Evolutionary conservation across 495 filamentous ascomycete genomes (phyloP), one percentile per base, ranked within the genome.

Genomic region (Aspergillus panamensis): DNA sequence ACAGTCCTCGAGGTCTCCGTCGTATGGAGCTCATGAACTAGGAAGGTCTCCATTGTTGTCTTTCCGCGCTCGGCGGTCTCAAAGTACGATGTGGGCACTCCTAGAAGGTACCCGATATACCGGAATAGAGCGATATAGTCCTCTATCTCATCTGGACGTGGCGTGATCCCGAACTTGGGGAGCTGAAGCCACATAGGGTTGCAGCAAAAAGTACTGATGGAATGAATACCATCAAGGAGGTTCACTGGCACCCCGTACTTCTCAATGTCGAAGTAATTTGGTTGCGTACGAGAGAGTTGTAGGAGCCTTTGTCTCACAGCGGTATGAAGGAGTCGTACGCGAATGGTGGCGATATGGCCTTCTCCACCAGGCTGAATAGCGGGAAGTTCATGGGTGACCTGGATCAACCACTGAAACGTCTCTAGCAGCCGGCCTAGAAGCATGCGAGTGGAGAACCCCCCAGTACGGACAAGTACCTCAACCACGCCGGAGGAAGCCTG

Each of bases 51-150:
- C 82, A 88, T 84, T 39, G 81, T 67, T 0, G 62, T 62, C 59
- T 77, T 82, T 0, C 86, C 84, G 32, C 76, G 74, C 31, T 73
- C 74, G 0, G 83, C 76, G 4, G 76, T 83, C 25, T 74, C 71
- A 60, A 90, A 82, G 59, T 64, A 59, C 17, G 78, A 70, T 3
- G 78, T 81, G 1, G 86, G 85, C 13, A 80, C 81, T 3, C 87
- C 88, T 44, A 88, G 72, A 31, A 90, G 73, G 61, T 88, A 76
- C 3, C 79, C 86, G 12, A 91, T 75, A 55, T 87, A 86, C 0
- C 87, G 81, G 82, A 87, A 91, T 1, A 91, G 68, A 0, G 87
- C 86, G 44, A 89, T 70, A 62, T 88, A 91, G 62, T 89, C 87
- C 4, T 33, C 51, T 21, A 77, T 80, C 59, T 92, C 88, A 19